phyloP scores from a whole-genome alignment of 305 asterid species.

The Salvia sclarea region DNA sequence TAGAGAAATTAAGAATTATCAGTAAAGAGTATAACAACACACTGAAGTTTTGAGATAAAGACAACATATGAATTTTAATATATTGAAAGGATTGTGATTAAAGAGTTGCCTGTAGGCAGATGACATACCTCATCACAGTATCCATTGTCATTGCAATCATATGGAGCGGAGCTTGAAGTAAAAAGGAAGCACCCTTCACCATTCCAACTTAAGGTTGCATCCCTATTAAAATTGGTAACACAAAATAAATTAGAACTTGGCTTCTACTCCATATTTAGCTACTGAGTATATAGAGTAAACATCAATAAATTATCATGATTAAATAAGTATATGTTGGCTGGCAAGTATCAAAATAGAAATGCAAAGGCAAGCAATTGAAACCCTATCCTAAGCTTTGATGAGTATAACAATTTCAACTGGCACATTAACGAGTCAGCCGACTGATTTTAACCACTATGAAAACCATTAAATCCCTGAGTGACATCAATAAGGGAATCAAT shows the following conservation, averaged over 20 bases:
- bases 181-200: constrained; percentile 96
- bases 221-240: constrained; percentile 48
- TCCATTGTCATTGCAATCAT: constrained; percentile 86
- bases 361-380: background rate
- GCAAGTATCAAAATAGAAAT: constrained; percentile 4
- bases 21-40: constrained; percentile 1
- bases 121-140: constrained; percentile 80
- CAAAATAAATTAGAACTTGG: constrained; percentile 22
- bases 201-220: constrained; percentile 81
- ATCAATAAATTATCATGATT: background rate
- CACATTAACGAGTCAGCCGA: background rate
- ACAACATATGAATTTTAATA: background rate
- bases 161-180: constrained; percentile 96
- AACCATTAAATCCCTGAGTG: background rate
- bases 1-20: constrained; percentile 15
- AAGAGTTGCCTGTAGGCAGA: constrained; percentile 30
- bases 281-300: constrained; percentile 8
- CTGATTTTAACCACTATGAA: background rate
- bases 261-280: constrained; percentile 7
- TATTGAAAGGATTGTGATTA: constrained; percentile 24
- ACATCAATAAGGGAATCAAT: constrained; percentile 5
- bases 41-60: constrained; percentile 1
- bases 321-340: constrained; percentile 2
- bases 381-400: background rate
- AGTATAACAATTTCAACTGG: background rate